Conservation (phyloP, 2,329 filamentous ascomycete species). For the Diplocarpon rosae region DNA sequence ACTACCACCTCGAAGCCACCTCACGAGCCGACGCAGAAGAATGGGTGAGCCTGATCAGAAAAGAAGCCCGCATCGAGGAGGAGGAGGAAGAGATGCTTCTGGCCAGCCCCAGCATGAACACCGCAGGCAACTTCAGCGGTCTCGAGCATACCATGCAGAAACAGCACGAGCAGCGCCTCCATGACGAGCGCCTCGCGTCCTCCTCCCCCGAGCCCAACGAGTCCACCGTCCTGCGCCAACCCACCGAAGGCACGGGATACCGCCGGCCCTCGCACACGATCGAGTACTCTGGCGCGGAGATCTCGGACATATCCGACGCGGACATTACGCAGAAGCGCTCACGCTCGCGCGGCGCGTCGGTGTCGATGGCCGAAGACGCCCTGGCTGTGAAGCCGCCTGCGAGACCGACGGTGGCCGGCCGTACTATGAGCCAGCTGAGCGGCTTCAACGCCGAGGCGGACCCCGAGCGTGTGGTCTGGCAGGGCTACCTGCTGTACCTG, state of each 20-base stretch:
- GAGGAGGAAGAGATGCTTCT: constrained; percentile 77
- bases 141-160: constrained; percentile 23
- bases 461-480: constrained; percentile 83
- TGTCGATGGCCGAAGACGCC: constrained; percentile 25
- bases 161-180: constrained; percentile 18
- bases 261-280: constrained; percentile 50
- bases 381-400: constrained; percentile 25
- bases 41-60: constrained; percentile 76
- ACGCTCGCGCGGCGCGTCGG: constrained; percentile 28
- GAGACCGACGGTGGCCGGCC: constrained; percentile 31
- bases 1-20: constrained; percentile 78
- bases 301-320: constrained; percentile 77
- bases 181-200: constrained; percentile 27
- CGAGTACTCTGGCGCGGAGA: constrained; percentile 56
- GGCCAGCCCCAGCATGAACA: constrained; percentile 47
- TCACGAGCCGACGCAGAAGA: constrained; percentile 65
- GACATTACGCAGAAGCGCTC: constrained; percentile 29
- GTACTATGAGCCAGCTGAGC: constrained; percentile 54
- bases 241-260: constrained; percentile 6
- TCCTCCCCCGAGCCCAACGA: constrained; percentile 46
- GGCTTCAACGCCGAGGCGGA: constrained; percentile 47
- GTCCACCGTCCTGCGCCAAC: constrained; percentile 11
- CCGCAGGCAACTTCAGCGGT: constrained; percentile 17
- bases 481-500: constrained; percentile 79
- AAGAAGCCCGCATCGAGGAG: constrained; percentile 73